phyloP scores from a whole-genome alignment of 1,284 basidiomycete genomes.

The Austropuccinia psidii region DNA sequence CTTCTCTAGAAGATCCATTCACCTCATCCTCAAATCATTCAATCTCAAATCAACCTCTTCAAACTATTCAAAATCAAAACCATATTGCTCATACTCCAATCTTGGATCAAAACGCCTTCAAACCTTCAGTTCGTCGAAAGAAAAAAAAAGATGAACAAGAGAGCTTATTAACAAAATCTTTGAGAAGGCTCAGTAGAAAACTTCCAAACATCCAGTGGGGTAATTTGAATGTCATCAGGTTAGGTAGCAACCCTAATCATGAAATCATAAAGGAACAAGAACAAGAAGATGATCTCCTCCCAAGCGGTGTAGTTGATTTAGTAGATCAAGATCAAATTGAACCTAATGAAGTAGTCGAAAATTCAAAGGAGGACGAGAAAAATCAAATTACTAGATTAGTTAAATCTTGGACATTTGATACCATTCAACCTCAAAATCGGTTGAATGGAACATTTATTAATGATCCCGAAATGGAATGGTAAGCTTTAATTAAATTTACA shows the following conservation, averaged over 20 bases:
- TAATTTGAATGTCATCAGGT: not conserved
- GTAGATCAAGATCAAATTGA: not conserved
- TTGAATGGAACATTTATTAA: conserved; percentile 2
- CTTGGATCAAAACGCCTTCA: not conserved
- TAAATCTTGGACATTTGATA: not conserved
- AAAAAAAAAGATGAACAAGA: not conserved
- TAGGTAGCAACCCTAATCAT: not conserved
- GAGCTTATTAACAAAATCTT: not conserved
- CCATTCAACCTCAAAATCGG: conserved; percentile 1
- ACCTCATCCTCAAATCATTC: not conserved
- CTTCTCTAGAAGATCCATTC: not conserved
- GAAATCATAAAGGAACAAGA: not conserved
- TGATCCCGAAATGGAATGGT: conserved; percentile 7
- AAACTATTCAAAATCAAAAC: not conserved
- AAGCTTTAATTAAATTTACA: not conserved
- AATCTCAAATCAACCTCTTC: not conserved
- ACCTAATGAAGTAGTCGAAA: not conserved
- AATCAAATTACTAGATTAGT: not conserved
- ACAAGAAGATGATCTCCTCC: not conserved
- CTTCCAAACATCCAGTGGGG: conserved; percentile 1
- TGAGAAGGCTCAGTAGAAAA: not conserved
- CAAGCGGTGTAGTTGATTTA: not conserved
- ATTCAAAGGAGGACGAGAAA: not conserved
- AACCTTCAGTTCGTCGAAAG: not conserved
- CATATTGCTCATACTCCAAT: not conserved